Evolutionary conservation across 2,329 filamentous ascomycete genomes (phyloP).

Genomic region (Cordyceps sp.): DNA sequence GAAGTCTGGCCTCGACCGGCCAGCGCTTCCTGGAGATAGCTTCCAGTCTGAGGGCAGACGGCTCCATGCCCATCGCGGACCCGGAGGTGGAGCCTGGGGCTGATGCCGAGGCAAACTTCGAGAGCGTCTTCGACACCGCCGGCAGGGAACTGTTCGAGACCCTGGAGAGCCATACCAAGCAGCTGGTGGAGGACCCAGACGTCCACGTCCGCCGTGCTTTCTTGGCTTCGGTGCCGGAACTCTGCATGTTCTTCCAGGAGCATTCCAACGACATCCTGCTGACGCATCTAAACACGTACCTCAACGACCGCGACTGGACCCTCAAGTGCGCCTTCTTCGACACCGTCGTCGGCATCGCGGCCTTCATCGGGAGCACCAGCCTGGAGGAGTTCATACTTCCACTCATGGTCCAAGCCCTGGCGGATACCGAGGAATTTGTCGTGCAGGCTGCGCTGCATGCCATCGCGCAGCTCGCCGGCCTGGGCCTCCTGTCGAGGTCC

Average conservation of each 20-base stretch:
- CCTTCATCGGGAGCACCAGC: constrained; percentile 75
- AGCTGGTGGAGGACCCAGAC: constrained; percentile 73
- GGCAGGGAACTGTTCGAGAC: constrained; percentile 65
- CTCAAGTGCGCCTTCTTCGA: constrained; percentile 95
- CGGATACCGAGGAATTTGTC: constrained; percentile 85
- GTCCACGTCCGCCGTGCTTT: constrained; percentile 80
- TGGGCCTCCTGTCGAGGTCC: constrained; percentile 72
- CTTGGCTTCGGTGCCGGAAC: constrained; percentile 72
- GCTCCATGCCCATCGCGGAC: constrained; percentile 60
- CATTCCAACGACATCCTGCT: constrained; percentile 91
- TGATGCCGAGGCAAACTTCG: constrained; percentile 53
- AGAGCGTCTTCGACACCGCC: constrained; percentile 77
- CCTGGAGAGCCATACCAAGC: constrained; percentile 79
- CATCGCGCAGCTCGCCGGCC: constrained; percentile 69
- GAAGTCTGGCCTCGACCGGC: constrained; percentile 73
- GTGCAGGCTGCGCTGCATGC: constrained; percentile 82
- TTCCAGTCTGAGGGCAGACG: constrained; percentile 70
- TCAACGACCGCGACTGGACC: constrained; percentile 94
- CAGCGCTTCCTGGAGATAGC: constrained; percentile 80
- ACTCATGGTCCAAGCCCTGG: constrained; percentile 86
- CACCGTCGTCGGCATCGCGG: constrained; percentile 80
- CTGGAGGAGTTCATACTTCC: constrained; percentile 92
- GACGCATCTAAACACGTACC: constrained; percentile 89
- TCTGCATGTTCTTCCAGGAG: constrained; percentile 91
- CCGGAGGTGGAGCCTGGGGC: constrained; percentile 61